These are phyloP conservation scores for Lactarius trivialis DNA, from an alignment of 768 basidiomycete species.

Conservation along the genomic window DNA sequence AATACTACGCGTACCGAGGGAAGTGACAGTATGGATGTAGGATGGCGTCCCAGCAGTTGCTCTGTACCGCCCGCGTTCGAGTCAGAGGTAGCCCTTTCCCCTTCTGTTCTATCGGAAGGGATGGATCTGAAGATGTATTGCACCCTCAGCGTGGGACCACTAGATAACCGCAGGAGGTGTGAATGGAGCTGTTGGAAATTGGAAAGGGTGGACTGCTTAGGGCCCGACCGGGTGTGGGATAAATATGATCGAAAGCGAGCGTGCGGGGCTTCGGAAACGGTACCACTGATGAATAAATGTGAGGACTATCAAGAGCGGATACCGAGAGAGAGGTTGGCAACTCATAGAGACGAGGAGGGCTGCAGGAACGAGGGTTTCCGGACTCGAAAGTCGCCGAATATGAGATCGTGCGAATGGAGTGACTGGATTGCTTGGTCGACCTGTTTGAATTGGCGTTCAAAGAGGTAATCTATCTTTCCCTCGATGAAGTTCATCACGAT, in stretches of 20 bases:
- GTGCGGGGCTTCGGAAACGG: conserved; percentile 40
- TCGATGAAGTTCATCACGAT: too few relatives aligned
- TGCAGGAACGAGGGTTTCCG: conserved; percentile 43
- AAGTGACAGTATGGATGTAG: too few relatives aligned
- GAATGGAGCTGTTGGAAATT: conserved; percentile 68
- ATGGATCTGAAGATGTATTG: conserved; percentile 74
- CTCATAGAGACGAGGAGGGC: conserved; percentile 30
- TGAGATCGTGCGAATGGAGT: too few relatives aligned
- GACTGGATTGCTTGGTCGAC: too few relatives aligned
- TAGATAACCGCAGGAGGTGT: conserved; percentile 49
- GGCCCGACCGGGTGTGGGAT: conserved; percentile 42
- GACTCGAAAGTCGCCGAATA: conserved; percentile 27
- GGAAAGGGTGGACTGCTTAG: conserved; percentile 46
- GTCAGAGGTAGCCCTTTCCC: conserved; percentile 46
- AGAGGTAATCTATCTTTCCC: too few relatives aligned
- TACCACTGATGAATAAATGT: conserved; percentile 23
- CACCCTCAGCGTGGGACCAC: conserved; percentile 40
- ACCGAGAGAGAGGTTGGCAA: conserved; percentile 1
- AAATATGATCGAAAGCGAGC: conserved; percentile 75
- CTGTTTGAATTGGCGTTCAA: too few relatives aligned
- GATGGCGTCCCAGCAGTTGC: too few relatives aligned
- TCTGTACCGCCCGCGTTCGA: too few relatives aligned
- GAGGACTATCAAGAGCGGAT: background rate
- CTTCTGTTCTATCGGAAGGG: conserved; percentile 36
- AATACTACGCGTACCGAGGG: too few relatives aligned